A percentile compares a stretch with the other conserved stretches of the same genome.
These are phyloP conservation scores for Pythium rhizo-oryzae DNA, from an alignment of 352 stramenopile species.

Conservation along the genomic window DNA sequence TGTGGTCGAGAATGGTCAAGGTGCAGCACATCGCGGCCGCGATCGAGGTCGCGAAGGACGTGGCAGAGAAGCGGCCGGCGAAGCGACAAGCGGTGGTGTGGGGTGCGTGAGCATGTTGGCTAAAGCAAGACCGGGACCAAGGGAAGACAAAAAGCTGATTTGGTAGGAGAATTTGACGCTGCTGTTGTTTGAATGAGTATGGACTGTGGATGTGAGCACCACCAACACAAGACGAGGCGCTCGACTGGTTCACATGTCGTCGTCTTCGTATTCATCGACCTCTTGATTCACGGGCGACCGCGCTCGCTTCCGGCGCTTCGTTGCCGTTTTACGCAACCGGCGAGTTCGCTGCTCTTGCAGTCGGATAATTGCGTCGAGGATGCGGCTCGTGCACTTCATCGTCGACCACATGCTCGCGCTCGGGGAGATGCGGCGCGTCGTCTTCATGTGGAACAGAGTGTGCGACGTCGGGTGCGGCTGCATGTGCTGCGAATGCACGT, in stretches of 20 bases:
- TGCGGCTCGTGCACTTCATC: neutral
- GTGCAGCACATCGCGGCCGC: neutral
- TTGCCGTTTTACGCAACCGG: neutral
- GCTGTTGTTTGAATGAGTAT: no score
- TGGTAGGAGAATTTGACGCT: no score
- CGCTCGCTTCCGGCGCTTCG: neutral
- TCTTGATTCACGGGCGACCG: no score
- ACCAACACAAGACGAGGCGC: no score
- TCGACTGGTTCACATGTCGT: neutral
- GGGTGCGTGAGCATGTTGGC: no score
- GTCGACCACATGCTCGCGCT: conserved; percentile 14
- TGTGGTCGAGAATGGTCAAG: conserved; percentile 8
- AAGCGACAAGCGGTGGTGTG: neutral
- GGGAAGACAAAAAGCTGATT: no score
- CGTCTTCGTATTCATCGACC: neutral
- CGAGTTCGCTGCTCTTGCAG: neutral
- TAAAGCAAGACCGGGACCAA: no score
- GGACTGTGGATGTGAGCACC: no score
- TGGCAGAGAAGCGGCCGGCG: neutral
- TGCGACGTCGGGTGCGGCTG: neutral
- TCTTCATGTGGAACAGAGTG: neutral
- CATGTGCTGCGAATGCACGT: neutral
- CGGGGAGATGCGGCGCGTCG: neutral
- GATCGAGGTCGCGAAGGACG: neutral
- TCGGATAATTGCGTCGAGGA: conserved; percentile 4